Evolutionary conservation across 331 rosid species (phyloP), one percentile per base, ranked within the genome.

Genomic region (Pyrus hybrid): DNA sequence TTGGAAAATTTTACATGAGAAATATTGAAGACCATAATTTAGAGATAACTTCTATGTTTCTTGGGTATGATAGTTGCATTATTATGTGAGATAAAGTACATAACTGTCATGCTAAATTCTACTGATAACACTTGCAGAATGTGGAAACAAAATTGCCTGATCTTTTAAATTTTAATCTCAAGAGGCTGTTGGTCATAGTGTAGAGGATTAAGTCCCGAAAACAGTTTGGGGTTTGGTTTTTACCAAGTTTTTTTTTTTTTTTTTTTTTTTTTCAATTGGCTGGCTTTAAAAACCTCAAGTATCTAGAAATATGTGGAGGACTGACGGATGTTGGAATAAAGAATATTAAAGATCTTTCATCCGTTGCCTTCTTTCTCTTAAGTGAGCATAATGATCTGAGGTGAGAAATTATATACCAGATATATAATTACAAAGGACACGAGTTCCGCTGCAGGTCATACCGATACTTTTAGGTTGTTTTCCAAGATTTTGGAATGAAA

Each of bases 221-320:
- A 4, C 41, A 56, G 13, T 57, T 20, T 64, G 12, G 4, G 18
- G 62, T 20, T 30, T 28, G n/a, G n/a, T 20, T 51, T 57, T 65
- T 29, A 73, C 29, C 45, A 7, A 47, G 53, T 2, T 26, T 28
- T 2, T 2, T 28, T 28, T 3, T 28, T 67, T 28, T 58, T 32
- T 21, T 25, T 37, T 43, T 49, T 2, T 74, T 58, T 79, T 76
- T 66, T n/a, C 58, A 58, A 23, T 77, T 68, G 51, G 57, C 88
- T 91, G 98, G 89, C 79, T 88, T 93, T 25, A 93, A 93, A 84
- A 87, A 86, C 77, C 88, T 93, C 72, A 91, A 83, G 84, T 91
- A 96, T 77, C 88, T 93, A 72, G 98, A 91, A 91, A 87, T 91
- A 80, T 93, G 98, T 43, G 88, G 98, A 6, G 88, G 95, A 74